Conservation (phyloP, 192 early-diverging fungal genomes). For the Rhizoclosmatium sp. region DNA sequence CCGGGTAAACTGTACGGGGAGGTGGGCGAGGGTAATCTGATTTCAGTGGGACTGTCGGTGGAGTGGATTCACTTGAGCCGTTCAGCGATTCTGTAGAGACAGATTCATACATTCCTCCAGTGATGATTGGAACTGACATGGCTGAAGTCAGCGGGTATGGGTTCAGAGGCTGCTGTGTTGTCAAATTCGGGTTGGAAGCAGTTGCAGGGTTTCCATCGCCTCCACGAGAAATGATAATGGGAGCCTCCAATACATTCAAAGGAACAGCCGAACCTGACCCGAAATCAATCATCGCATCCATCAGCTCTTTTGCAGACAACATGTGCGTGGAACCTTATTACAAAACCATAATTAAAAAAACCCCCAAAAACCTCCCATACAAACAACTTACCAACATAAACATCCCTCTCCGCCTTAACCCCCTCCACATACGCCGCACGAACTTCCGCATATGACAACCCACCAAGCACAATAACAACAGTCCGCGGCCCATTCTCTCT, state of each 20-base stretch:
- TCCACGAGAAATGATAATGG: background rate
- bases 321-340: constrained; percentile 22
- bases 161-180: background rate
- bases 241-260: background rate
- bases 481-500: constrained; percentile 28
- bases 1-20: too few species aligned
- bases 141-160: too few species aligned
- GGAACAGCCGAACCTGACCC: background rate
- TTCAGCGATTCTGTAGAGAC: too few species aligned
- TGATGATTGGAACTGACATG: too few species aligned
- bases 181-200: background rate
- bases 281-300: background rate
- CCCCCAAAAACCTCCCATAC: background rate
- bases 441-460: constrained; percentile 30
- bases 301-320: constrained; percentile 7
- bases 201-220: background rate
- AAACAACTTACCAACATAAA: constrained; percentile 27
- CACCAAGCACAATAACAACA: constrained; percentile 30
- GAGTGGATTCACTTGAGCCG: too few species aligned
- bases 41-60: too few species aligned
- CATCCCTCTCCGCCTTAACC: constrained; percentile 27
- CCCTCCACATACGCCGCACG: constrained; percentile 20
- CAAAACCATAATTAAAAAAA: background rate
- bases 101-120: too few species aligned
- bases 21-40: too few species aligned